These are phyloP conservation scores for Pichiaceae sp. DNA, from an alignment of 1,139 yeast genomes.

Conservation along the genomic window DNA sequence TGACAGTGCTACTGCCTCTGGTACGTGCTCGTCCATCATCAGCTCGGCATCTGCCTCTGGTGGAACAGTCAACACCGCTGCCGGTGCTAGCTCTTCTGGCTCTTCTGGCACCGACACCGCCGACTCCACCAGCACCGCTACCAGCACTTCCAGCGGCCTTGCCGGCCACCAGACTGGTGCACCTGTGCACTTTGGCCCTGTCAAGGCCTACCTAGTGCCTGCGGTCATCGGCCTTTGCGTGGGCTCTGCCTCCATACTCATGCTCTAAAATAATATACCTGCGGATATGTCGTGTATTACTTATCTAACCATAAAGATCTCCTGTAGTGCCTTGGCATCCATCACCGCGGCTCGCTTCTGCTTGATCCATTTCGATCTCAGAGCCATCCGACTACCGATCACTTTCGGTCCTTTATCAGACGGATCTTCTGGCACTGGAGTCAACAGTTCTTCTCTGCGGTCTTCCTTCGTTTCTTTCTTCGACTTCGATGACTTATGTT, in stretches of 20 bases:
- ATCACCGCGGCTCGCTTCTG: slow-evolving; percentile 87
- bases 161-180: too few relatives aligned
- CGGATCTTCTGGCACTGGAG: neutral
- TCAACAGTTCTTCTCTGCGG: slow-evolving; percentile 17
- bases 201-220: slow-evolving; percentile 6
- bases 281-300: neutral
- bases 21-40: slow-evolving; percentile 32
- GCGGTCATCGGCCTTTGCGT: slow-evolving; percentile 5
- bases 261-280: slow-evolving; percentile 17
- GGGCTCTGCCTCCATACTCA: slow-evolving; percentile 6
- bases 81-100: slow-evolving; percentile 12
- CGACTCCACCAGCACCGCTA: slow-evolving; percentile 22
- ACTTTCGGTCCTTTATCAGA: slow-evolving; percentile 22
- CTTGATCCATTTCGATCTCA: slow-evolving; percentile 77
- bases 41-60: slow-evolving; percentile 30
- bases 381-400: slow-evolving; percentile 60
- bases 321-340: slow-evolving; percentile 83
- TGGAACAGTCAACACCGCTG: slow-evolving; percentile 17
- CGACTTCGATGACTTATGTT: neutral
- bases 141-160: slow-evolving; percentile 12
- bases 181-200: slow-evolving; percentile 6
- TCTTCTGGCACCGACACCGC: slow-evolving; percentile 5
- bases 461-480: slow-evolving; percentile 27
- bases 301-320: slow-evolving; percentile 77
- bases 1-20: slow-evolving; percentile 23